A percentile compares a stretch with the other conserved stretches of the same genome.
phyloP scores from a whole-genome alignment of 2,329 filamentous ascomycete genomes.

The Myriosclerotinia duriaeana region DNA sequence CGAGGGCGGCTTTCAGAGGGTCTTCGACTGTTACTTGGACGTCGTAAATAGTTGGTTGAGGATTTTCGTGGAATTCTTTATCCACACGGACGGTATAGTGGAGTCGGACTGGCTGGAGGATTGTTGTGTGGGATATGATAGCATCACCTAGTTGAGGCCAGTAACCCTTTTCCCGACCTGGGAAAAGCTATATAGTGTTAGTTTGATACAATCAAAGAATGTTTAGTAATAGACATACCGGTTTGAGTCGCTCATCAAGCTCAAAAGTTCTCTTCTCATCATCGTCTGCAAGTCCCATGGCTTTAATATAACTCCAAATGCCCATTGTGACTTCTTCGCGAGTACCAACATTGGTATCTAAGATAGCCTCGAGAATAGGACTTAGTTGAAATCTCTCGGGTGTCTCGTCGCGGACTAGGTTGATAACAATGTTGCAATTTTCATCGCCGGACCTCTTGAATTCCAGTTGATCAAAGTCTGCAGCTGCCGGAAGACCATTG shows the following conservation, averaged over 20 bases:
- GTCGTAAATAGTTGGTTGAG: constrained; percentile 84
- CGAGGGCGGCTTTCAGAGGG: constrained; percentile 67
- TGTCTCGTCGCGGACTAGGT: constrained; percentile 77
- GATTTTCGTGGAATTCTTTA: constrained; percentile 72
- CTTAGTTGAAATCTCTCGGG: constrained; percentile 83
- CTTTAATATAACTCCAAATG: constrained; percentile 91
- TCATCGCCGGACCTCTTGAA: constrained; percentile 93
- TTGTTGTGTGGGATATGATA: constrained; percentile 73
- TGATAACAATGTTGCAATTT: constrained; percentile 87
- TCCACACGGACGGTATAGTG: constrained; percentile 94
- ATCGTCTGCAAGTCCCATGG: constrained; percentile 84
- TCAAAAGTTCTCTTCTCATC: constrained; percentile 92
- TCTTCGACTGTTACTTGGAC: constrained; percentile 82
- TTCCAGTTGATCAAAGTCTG: constrained; percentile 85
- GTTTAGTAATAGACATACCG: constrained; percentile 53
- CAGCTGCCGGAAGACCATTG: constrained; percentile 55
- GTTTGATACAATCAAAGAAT: constrained; percentile 31
- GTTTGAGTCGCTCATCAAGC: constrained; percentile 79
- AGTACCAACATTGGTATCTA: constrained; percentile 85
- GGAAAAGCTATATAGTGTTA: constrained; percentile 19
- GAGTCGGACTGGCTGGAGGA: constrained; percentile 78
- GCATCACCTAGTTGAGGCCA: constrained; percentile 85
- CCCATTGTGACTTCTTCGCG: constrained; percentile 85
- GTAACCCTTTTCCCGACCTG: constrained; percentile 65
- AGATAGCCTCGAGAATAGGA: constrained; percentile 74